These are phyloP conservation scores for Russula lepida DNA, from an alignment of 768 basidiomycete genomes.

Conservation along the genomic window DNA sequence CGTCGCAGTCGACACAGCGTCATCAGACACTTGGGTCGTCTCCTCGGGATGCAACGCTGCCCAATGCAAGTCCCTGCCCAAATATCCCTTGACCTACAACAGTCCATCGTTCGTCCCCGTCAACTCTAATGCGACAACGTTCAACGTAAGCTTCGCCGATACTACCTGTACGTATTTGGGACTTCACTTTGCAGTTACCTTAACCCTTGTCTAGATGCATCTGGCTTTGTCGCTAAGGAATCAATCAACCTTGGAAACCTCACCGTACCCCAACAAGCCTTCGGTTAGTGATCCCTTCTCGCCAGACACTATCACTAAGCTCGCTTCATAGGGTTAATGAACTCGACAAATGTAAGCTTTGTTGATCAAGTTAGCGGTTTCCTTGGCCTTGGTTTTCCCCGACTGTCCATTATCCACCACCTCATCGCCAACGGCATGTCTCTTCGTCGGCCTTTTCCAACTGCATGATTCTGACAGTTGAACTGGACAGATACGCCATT, in stretches of 20 bases:
- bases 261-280: slow-evolving; percentile 50
- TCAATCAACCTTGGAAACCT: slow-evolving; percentile 52
- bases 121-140: slow-evolving; percentile 51
- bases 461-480: not conserved
- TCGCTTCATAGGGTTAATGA: slow-evolving; percentile 46
- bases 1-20: slow-evolving; percentile 66
- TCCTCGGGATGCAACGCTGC: slow-evolving; percentile 52
- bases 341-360: slow-evolving; percentile 53
- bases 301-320: not conserved
- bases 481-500: slow-evolving; percentile 52
- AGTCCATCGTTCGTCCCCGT: slow-evolving; percentile 59
- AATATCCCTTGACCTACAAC: slow-evolving; percentile 57
- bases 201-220: slow-evolving; percentile 38
- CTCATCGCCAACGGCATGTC: slow-evolving; percentile 42
- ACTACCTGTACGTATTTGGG: slow-evolving; percentile 45
- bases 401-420: slow-evolving; percentile 52
- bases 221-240: slow-evolving; percentile 66
- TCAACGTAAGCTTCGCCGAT: slow-evolving; percentile 57
- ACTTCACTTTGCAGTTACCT: not conserved
- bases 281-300: slow-evolving; percentile 41
- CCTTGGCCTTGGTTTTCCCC: slow-evolving; percentile 67
- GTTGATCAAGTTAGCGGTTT: slow-evolving; percentile 60
- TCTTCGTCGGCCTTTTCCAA: not conserved
- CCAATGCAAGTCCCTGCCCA: slow-evolving; percentile 52
- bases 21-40: slow-evolving; percentile 62